Conservation (phyloP, 192 early-diverging fungal species). For the Entomortierella beljakovae region DNA sequence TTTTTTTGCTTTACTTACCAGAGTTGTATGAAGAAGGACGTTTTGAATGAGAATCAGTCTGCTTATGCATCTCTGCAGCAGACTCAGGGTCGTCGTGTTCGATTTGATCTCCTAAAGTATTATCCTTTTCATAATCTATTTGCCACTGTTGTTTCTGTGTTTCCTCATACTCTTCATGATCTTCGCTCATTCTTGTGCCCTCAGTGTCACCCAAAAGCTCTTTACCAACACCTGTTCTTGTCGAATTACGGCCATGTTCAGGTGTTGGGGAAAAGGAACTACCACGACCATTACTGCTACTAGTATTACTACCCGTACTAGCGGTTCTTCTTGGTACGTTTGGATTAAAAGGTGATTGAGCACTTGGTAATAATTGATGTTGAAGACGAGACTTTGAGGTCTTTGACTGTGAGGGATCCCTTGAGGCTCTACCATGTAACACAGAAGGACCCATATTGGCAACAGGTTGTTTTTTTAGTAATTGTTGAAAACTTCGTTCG, state of each 20-base stretch:
- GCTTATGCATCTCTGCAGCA: not conserved
- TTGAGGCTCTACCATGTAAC: constrained; percentile 6
- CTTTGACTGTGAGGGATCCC: constrained; percentile 8
- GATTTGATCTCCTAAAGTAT: constrained; percentile 24
- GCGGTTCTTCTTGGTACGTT: not conserved
- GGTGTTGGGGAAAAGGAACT: constrained; percentile 28
- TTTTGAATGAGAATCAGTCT: not conserved
- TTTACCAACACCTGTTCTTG: constrained; percentile 15
- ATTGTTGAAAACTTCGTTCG: constrained; percentile 36
- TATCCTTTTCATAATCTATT: constrained; percentile 36
- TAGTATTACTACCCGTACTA: not conserved
- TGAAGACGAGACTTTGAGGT: constrained; percentile 12
- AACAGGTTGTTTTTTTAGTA: constrained; percentile 46
- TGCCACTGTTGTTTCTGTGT: constrained; percentile 42
- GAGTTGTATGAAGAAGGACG: no score
- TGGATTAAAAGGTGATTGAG: not conserved
- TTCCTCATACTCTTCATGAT: constrained; percentile 24
- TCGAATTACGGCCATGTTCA: constrained; percentile 34
- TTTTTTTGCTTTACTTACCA: no score
- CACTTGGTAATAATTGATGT: constrained; percentile 1
- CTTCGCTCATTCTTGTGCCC: constrained; percentile 10
- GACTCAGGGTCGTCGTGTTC: constrained; percentile 23
- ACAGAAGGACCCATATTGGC: constrained; percentile 20
- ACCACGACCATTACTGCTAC: not conserved
- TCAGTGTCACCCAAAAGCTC: constrained; percentile 37